Evolutionary conservation across 257 asterid species (phyloP).

Genomic region (Penstemon barbatus): DNA sequence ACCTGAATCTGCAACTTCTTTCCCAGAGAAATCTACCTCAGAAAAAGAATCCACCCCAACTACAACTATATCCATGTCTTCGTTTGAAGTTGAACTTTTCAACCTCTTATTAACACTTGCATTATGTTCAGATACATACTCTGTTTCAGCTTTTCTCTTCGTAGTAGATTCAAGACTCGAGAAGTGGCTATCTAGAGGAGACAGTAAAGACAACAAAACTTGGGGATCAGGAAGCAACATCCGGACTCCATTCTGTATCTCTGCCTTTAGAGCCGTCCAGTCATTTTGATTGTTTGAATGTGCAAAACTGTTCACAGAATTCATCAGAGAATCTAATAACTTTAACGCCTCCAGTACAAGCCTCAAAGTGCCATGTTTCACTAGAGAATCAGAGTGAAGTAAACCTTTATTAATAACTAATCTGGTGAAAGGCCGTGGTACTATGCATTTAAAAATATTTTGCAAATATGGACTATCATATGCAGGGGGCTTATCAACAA

Average conservation of each 20-base stretch:
- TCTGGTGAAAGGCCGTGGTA: constrained; percentile 65
- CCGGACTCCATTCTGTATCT: constrained; percentile 61
- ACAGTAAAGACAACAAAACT: constrained; percentile 68
- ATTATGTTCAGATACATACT: constrained; percentile 35
- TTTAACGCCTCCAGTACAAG: constrained; percentile 69
- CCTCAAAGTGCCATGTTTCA: constrained; percentile 80
- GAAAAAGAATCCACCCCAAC: constrained; percentile 61
- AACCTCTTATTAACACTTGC: constrained; percentile 51
- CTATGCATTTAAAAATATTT: constrained; percentile 68
- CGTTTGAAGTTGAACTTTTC: constrained; percentile 47
- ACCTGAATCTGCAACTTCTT: constrained; percentile 39
- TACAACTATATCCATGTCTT: constrained; percentile 61
- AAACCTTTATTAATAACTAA: constrained; percentile 72
- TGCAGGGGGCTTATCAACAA: constrained; percentile 45
- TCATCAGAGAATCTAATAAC: constrained; percentile 63
- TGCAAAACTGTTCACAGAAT: constrained; percentile 40
- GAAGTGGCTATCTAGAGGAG: constrained; percentile 55
- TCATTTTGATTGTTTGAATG: constrained; percentile 37
- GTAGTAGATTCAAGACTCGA: constrained; percentile 41
- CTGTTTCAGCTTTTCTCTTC: constrained; percentile 68
- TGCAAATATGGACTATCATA: constrained; percentile 52
- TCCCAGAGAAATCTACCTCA: constrained; percentile 39
- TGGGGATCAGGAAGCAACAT: constrained; percentile 78
- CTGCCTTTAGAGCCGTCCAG: constrained; percentile 54
- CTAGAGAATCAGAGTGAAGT: constrained; percentile 68